Evolutionary conservation across 345 rosid genomes (phyloP), one percentile per base, ranked within the genome.

Genomic region (Linum trigynum): DNA sequence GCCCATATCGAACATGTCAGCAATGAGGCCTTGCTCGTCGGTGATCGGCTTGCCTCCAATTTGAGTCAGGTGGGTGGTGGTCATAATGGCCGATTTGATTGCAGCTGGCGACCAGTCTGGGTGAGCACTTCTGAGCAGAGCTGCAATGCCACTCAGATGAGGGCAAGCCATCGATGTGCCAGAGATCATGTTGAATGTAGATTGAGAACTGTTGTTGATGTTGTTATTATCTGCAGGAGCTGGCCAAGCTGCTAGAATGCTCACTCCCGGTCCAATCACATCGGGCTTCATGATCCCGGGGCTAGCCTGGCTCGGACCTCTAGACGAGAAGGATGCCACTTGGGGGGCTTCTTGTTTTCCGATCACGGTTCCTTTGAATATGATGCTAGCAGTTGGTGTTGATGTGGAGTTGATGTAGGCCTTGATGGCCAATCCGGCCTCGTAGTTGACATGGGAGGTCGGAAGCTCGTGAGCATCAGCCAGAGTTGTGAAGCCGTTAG

Each of bases 1-100:
- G 64, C 96, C 96, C 17, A 65, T 76, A 65, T 89, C 89, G 38
- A 89, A 89, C 1, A 92, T 85, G 45, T 83, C 75, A 8, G 91
- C 94, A 10, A 71, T 57, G 12, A 15, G 59, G 36, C 53, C 65
- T 8, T 63, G 65, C 39, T 65, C 65, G 36, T 23, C 39, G 10
- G 69, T 67, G 2, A 57, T 2, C 1, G 70, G 66, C 59, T 65
- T 51, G 5, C 64, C 69, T 11, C 17, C 61, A 10, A 59, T 72
- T 69, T 74, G 62, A 5, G 57, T 10, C 42, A 61, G 16, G 45
- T 65, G 15, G 23, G 77, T 64, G 3, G 74, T 65, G 15, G 77
- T 74, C 73, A 74, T 69, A 3, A 74, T 65, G 10, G 77, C 77
- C 0, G 77, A 74, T 38, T 66, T 69, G 2, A 74, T 69, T 6